Evolutionary conservation across 495 filamentous ascomycete genomes (phyloP).

Genomic region (Aspergillus bertholletiae): DNA sequence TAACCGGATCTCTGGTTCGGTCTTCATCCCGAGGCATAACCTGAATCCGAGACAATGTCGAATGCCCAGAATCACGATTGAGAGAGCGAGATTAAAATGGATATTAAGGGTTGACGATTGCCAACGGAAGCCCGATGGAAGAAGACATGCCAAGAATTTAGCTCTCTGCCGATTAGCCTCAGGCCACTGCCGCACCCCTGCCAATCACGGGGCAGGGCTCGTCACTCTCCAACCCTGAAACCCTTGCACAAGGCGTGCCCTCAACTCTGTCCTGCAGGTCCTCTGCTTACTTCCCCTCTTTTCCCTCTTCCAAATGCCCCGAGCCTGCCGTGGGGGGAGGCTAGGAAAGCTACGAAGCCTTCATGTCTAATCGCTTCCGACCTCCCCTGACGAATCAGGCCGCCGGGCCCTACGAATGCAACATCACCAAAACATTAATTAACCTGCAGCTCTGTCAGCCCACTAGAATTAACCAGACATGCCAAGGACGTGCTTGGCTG

Average conservation of each 20-base stretch:
- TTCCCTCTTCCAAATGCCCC: background rate
- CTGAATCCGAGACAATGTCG: no score
- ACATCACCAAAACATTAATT: background rate
- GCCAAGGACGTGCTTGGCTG: background rate
- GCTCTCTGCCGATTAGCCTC: no score
- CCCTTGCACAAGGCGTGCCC: background rate
- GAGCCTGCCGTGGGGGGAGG: background rate
- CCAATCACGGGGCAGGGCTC: background rate
- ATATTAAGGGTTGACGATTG: background rate
- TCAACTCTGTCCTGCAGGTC: background rate
- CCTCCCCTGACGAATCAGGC: background rate
- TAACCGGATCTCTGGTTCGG: background rate
- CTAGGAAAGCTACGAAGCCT: background rate
- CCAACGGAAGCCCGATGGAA: slow-evolving; percentile 2
- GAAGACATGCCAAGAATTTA: background rate
- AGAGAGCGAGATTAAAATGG: background rate
- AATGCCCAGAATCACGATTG: background rate
- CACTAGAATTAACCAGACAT: slow-evolving; percentile 6
- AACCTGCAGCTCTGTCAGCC: background rate
- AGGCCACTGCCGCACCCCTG: background rate
- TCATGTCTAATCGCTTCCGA: background rate
- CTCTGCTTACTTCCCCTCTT: background rate
- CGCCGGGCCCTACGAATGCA: background rate
- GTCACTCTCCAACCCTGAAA: background rate
- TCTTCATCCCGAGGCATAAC: background rate